Base-by-base conservation (phyloP, 805 yeast genomes). In the Pichia kluyveri region DNA sequence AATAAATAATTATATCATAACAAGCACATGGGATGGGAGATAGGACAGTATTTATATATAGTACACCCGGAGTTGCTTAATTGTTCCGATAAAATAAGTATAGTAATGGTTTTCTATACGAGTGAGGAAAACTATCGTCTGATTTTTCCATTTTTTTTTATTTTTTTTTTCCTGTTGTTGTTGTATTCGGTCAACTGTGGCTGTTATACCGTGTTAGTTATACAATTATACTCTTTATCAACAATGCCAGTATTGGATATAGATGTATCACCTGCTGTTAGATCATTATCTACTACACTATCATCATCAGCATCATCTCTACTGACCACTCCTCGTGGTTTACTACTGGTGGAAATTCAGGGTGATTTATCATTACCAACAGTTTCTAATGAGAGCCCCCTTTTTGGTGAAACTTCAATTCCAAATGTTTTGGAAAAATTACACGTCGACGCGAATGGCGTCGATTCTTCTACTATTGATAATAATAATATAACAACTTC, bases 261-360 rank as follows among this genome's bases (percentile, higher is more conserved):
- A 3, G 37, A 34, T 15, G 37, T 34, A 12, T 34, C 37, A 14
- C 37, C 37, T 15, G 37, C 37, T 10, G 15, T 10, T 5, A 12
- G 12, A 15, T 34, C 37, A 8, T 15, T 34, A 14, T 12, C 37
- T 8, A 34, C n/a, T 8, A 14, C 37, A 14, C 6, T 8, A 30
- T 30, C 32, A 5, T 10, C 14, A 7, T 30, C 32, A n/a, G n/a
- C n/a, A 23, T 23, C 32, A 30, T 8, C 31, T 41, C 60, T 5
- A 51, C 61, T 0, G 51, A 54, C 73, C 1, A 80, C 90, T 0
- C 73, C 80, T 1, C 63, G 67, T 40, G 93, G 91, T 1, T 71
- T 79, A 40, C 71, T 76, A 3, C 56, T 84, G 17, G 51, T 84
- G 18, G 93, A 84, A 60, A 83, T 84, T 18, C 93, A 84, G 58